phyloP scores from a whole-genome alignment of 179 eudicot genomes.

The Beta macrorhiza region DNA sequence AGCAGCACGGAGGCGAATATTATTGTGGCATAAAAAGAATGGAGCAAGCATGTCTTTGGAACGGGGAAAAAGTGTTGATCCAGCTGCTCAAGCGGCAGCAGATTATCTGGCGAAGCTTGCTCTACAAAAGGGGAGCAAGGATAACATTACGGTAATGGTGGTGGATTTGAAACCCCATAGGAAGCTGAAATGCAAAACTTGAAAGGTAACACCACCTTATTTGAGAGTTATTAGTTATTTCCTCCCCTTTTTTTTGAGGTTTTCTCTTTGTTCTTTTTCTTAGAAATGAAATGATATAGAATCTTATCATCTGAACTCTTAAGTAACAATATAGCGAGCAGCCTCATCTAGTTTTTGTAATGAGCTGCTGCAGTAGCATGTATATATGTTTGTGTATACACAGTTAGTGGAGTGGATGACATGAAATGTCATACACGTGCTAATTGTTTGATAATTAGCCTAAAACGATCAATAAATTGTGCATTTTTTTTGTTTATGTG shows the following conservation, averaged over 20 bases:
- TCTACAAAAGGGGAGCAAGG: conserved; percentile 63
- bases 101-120: conserved; percentile 63
- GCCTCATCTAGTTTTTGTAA: neutral
- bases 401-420: conserved; percentile 3
- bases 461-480: neutral
- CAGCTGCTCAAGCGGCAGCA: conserved; percentile 70
- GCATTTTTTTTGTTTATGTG: neutral
- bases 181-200: conserved; percentile 15
- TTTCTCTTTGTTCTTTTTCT: neutral
- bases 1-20: conserved; percentile 61
- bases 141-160: conserved; percentile 68
- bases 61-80: conserved; percentile 47
- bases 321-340: neutral
- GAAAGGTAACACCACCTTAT: neutral
- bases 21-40: conserved; percentile 69
- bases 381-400: conserved; percentile 1
- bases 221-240: neutral
- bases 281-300: neutral
- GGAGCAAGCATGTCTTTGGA: conserved; percentile 32
- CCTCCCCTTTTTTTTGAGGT: neutral
- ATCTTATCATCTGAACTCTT: neutral
- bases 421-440: neutral
- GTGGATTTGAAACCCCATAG: conserved; percentile 48
- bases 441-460: conserved; percentile 1
- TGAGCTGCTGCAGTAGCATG: conserved; percentile 6